These are phyloP conservation scores for Fusarium temperatum DNA, from an alignment of 2,329 filamentous ascomycete genomes.

Conservation along the genomic window DNA sequence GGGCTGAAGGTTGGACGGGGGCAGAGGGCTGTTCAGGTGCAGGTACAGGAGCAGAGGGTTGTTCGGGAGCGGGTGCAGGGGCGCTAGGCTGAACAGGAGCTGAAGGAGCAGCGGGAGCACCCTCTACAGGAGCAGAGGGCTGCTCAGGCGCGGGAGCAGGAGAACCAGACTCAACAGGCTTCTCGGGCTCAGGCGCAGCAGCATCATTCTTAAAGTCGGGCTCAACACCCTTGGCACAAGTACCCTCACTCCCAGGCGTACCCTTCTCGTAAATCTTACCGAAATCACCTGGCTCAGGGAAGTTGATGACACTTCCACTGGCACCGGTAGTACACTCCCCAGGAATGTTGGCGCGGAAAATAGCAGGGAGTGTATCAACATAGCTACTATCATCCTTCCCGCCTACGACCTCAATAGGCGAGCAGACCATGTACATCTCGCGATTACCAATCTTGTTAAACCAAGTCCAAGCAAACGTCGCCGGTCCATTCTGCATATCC, in stretches of 20 bases:
- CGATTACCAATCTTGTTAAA: constrained; percentile 81
- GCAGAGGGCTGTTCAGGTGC: neutral
- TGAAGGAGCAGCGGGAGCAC: neutral
- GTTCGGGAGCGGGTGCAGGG: neutral
- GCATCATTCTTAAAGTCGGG: constrained; percentile 32
- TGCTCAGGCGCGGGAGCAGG: neutral
- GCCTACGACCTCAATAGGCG: constrained; percentile 68
- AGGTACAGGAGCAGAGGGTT: neutral
- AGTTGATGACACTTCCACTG: constrained; percentile 34
- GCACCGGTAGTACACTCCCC: constrained; percentile 36
- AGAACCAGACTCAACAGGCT: constrained; percentile 2
- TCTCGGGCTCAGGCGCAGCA: neutral
- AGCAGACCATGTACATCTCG: constrained; percentile 90
- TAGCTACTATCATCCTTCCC: constrained; percentile 43
- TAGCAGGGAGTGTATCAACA: constrained; percentile 27
- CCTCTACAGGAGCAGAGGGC: neutral
- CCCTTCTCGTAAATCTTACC: constrained; percentile 34
- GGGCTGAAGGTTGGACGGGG: neutral
- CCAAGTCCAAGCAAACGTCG: constrained; percentile 80
- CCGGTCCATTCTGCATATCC: constrained; percentile 55
- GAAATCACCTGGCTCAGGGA: constrained; percentile 38
- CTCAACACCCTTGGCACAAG: constrained; percentile 29
- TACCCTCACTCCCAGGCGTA: constrained; percentile 16
- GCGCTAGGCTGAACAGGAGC: neutral
- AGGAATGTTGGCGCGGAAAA: constrained; percentile 41